Conservation (phyloP, 1,284 basidiomycete species). For the Sanguinoderma infundibulare region DNA sequence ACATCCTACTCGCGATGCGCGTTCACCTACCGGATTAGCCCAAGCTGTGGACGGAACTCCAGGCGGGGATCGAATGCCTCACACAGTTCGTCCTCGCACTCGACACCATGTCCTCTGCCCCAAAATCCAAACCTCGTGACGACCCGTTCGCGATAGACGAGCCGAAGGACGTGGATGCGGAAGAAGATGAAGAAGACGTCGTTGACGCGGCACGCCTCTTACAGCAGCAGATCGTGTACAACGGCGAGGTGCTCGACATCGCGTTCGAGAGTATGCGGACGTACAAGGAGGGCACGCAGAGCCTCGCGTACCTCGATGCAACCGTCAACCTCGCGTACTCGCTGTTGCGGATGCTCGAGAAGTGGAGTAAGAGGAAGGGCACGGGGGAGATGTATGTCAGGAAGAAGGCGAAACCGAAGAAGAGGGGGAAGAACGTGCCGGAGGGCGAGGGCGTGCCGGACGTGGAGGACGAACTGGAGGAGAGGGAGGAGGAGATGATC, state of each 20-base stretch:
- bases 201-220: constrained; percentile 79
- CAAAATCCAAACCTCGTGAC: constrained; percentile 17
- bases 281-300: constrained; percentile 79
- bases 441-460: constrained; percentile 68
- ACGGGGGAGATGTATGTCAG: constrained; percentile 74
- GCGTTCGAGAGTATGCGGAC: constrained; percentile 75
- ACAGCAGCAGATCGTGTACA: constrained; percentile 91
- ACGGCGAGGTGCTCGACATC: constrained; percentile 89
- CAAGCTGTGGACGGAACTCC: constrained; percentile 90
- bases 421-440: constrained; percentile 36
- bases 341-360: constrained; percentile 85
- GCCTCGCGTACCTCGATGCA: constrained; percentile 80
- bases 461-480: constrained; percentile 62
- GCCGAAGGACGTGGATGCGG: constrained; percentile 13
- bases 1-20: too few species aligned
- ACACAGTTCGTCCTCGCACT: constrained; percentile 88
- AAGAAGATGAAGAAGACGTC: constrained; percentile 58
- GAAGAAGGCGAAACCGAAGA: constrained; percentile 63
- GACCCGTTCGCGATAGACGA: constrained; percentile 8
- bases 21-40: constrained; percentile 55
- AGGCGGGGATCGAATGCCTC: constrained; percentile 92
- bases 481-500: constrained; percentile 60
- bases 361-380: constrained; percentile 75
- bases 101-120: constrained; percentile 57
- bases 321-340: constrained; percentile 84